phyloP scores from a whole-genome alignment of 2,329 filamentous ascomycete species.

The Pseudopyrenochaeta lycopersici region DNA sequence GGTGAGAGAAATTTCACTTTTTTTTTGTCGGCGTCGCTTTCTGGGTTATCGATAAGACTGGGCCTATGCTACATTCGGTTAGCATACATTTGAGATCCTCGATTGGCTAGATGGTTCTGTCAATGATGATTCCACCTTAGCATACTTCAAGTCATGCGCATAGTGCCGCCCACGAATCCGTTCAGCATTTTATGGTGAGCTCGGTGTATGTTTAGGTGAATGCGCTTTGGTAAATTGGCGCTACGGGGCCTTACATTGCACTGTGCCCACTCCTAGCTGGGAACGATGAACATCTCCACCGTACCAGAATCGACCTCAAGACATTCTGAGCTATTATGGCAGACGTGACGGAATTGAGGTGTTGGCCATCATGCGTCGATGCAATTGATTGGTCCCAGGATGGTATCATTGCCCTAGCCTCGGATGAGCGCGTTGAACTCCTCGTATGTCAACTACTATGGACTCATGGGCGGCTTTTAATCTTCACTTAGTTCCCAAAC shows the following conservation, averaged over 20 bases:
- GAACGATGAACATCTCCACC: conserved; percentile 10
- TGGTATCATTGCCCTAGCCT: conserved; percentile 65
- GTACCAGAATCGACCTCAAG: not conserved
- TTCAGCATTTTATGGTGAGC: not conserved
- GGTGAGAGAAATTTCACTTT: conserved; percentile 22
- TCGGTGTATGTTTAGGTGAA: not conserved
- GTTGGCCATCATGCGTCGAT: conserved; percentile 62
- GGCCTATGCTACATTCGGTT: not conserved
- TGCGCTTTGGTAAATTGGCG: not conserved
- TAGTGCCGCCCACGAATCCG: not conserved
- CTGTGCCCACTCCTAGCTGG: not conserved
- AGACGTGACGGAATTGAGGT: conserved; percentile 44
- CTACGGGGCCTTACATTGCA: not conserved
- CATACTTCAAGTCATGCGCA: too few relatives aligned
- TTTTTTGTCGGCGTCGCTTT: conserved; percentile 20
- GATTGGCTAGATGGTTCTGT: too few relatives aligned
- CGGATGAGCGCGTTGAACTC: conserved; percentile 64
- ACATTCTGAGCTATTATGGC: conserved; percentile 31
- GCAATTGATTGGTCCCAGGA: conserved; percentile 68
- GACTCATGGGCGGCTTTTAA: not conserved
- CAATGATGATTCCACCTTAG: too few relatives aligned
- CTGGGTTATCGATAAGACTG: conserved; percentile 29
- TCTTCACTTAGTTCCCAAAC: conserved; percentile 42
- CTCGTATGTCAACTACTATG: conserved; percentile 46
- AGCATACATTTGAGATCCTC: conserved; percentile 7